phyloP scores from a whole-genome alignment of 331 rosid genomes.

The Rosa hybrid region DNA sequence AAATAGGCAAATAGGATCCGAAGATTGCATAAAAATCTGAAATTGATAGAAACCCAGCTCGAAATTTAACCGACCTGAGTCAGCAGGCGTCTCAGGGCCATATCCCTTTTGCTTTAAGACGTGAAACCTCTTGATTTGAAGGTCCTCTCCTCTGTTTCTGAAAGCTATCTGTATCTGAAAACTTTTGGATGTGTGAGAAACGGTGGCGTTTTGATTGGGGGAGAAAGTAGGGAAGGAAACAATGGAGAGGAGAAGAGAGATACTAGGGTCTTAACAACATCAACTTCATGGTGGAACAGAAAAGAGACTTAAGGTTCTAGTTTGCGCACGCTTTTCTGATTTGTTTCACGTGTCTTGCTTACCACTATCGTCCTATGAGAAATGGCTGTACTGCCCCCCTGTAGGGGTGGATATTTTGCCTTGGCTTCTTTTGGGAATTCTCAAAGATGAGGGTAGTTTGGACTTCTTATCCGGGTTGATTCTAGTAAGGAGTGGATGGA shows the following conservation, averaged over 20 bases:
- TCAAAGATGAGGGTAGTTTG: not conserved
- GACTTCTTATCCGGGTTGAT: not conserved
- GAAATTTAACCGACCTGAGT: slow-evolving; percentile 51
- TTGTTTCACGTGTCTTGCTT: not conserved
- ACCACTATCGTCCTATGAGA: not conserved
- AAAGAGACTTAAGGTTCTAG: not conserved
- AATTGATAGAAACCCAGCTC: not conserved
- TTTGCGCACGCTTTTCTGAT: slow-evolving; percentile 6
- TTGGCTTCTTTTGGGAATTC: not conserved
- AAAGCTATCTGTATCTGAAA: not conserved
- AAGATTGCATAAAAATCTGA: not conserved
- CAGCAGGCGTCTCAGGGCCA: slow-evolving; percentile 71
- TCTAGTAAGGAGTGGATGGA: too few species aligned
- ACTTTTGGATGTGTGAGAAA: not conserved
- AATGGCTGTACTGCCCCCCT: not conserved
- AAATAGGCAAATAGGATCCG: not conserved
- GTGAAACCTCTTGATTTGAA: not conserved
- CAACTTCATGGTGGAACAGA: not conserved
- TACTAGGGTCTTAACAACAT: not conserved
- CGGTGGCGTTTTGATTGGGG: slow-evolving; percentile 10
- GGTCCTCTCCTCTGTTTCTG: slow-evolving; percentile 7
- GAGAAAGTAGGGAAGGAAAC: not conserved
- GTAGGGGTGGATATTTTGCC: not conserved
- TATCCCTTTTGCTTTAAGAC: slow-evolving; percentile 26
- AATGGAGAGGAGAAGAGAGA: not conserved